Percentiles rank a stretch among this genome's conserved stretches.
phyloP scores from a whole-genome alignment of 495 filamentous ascomycete genomes.

The Apodospora peruviana region DNA sequence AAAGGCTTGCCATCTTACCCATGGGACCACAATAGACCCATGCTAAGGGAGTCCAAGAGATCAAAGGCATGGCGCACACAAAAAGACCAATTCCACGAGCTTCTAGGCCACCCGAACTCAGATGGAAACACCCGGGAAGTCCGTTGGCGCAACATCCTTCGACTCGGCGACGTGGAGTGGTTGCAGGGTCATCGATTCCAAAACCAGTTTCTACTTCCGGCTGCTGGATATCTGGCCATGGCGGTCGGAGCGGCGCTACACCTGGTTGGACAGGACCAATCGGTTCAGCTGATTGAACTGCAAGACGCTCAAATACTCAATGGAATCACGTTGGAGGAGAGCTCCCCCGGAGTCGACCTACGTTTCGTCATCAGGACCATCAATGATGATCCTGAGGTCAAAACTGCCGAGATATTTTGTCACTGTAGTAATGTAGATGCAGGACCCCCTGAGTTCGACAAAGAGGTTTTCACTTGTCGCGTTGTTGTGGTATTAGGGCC shows the following conservation, averaged over 20 bases:
- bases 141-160: background rate
- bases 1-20: background rate
- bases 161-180: background rate
- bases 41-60: background rate
- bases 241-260: background rate
- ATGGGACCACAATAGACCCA: background rate
- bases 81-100: background rate
- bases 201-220: background rate
- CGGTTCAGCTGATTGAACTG: background rate
- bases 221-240: background rate
- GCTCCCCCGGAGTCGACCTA: too few species aligned
- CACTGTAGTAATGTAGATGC: too few species aligned
- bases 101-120: background rate
- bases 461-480: too few species aligned
- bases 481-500: too few species aligned
- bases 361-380: too few species aligned
- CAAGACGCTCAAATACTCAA: too few species aligned
- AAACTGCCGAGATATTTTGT: background rate
- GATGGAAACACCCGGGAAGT: background rate
- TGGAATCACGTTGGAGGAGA: too few species aligned
- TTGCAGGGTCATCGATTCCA: background rate
- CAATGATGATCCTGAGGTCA: background rate
- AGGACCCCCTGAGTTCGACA: too few species aligned
- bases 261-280: background rate
- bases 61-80: background rate